Evolutionary conservation across 129 eudicot species (phyloP), one percentile per base, ranked within the genome.

Genomic region (Helianthus tuberosus): DNA sequence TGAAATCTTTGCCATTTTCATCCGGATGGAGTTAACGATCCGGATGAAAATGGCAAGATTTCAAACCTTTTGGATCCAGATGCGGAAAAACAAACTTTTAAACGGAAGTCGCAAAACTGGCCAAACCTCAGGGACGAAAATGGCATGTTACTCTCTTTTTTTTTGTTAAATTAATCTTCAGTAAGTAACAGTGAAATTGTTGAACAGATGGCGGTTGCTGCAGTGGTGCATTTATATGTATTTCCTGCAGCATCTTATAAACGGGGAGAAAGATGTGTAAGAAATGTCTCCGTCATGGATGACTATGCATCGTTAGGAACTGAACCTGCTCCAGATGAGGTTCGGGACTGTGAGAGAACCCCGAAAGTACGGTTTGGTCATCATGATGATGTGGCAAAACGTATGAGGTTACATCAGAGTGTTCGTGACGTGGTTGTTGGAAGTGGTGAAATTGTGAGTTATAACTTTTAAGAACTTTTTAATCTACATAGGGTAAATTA

Each of bases 381-480:
- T 25, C 84, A 73, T 14, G 87, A 84, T 43, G 96, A 88, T 11
- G 68, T 81, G 65, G 87, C 82, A 36, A 83, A 93, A 70, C 86
- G 85, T 52, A 78, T 89, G 75, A 93, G 74, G 74, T 68, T 93
- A 41, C 97, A 86, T 60, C 98, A 90, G 73, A 90, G 93, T 68
- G 96, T 93, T 70, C 93, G 97, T 75, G 98, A 93, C 65, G 98
- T 93, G 58, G 98, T 93, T 8, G 71, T 93, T 32, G 98, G 97
- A 66, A 88, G 98, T 59, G 89, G 97, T 57, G 98, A 83, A 90
- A 93, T 93, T 59, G 98, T 93, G 62, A 86, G 96, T 78, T 64
- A 25, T 43, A 17, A 55, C 36, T 38, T 68, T 47, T 66, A n/a
- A 1, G 15, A 27, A 3, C 39, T 63, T 43, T 0, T 73, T n/a